phyloP scores from a whole-genome alignment of 1,139 yeast genomes.

The Debaryomyces psychrophilus region DNA sequence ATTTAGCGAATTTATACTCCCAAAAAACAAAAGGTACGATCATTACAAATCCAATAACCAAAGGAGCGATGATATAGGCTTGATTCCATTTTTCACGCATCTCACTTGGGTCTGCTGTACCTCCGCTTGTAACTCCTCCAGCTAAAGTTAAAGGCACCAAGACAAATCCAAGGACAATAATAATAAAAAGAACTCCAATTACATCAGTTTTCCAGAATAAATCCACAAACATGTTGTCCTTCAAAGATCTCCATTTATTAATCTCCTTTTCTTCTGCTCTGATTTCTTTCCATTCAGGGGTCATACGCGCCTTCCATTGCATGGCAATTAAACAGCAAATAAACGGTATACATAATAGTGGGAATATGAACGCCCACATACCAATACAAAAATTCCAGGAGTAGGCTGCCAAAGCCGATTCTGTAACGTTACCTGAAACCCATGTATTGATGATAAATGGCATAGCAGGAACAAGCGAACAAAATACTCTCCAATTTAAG shows the following conservation, averaged over 20 bases:
- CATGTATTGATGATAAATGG: constrained; percentile 79
- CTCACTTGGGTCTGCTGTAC: too few relatives aligned
- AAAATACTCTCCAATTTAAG: constrained; percentile 70
- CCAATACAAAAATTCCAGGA: constrained; percentile 76
- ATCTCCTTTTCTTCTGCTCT: constrained; percentile 28
- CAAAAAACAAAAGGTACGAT: constrained; percentile 57
- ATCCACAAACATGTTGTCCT: constrained; percentile 22
- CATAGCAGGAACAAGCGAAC: constrained; percentile 63
- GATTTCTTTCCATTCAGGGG: constrained; percentile 45
- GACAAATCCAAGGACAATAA: constrained; percentile 57
- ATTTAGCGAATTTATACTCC: constrained; percentile 54
- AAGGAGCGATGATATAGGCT: constrained; percentile 60
- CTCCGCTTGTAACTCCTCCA: constrained; percentile 47
- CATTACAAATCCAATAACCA: constrained; percentile 62
- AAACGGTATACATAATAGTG: constrained; percentile 63
- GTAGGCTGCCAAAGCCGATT: constrained; percentile 30
- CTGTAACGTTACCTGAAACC: constrained; percentile 62
- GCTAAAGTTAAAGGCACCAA: constrained; percentile 58
- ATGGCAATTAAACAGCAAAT: constrained; percentile 57
- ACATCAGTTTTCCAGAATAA: constrained; percentile 57
- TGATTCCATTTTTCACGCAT: constrained; percentile 56
- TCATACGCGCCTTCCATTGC: constrained; percentile 54
- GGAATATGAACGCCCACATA: constrained; percentile 80
- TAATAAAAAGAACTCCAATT: constrained; percentile 53
- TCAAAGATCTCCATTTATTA: constrained; percentile 24